These are phyloP conservation scores for Polychaeton citri DNA, from an alignment of 2,329 filamentous ascomycete genomes.

Conservation along the genomic window DNA sequence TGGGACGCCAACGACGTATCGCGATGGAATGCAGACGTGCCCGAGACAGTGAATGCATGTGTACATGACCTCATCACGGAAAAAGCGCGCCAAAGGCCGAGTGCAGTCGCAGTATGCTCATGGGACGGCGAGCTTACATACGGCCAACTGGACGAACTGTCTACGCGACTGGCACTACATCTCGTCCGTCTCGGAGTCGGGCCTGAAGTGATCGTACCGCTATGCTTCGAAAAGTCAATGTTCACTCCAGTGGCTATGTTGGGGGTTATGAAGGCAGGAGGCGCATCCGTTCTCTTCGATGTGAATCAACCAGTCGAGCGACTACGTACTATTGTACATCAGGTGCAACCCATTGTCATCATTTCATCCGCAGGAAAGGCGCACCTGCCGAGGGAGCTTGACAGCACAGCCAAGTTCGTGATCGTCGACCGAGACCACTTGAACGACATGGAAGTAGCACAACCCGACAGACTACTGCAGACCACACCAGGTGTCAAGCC, in stretches of 20 bases:
- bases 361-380: constrained; percentile 7
- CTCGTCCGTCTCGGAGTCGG: constrained; percentile 5
- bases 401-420: too few species aligned
- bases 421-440: background rate
- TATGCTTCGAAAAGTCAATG: constrained; percentile 26
- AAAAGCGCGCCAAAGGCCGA: too few species aligned
- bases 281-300: constrained; percentile 24
- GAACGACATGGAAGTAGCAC: background rate
- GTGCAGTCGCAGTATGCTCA: constrained; percentile 4
- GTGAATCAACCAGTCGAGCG: constrained; percentile 9
- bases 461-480: constrained; percentile 23
- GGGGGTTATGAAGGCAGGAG: constrained; percentile 25
- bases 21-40: too few species aligned
- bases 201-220: constrained; percentile 21
- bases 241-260: constrained; percentile 25
- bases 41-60: too few species aligned
- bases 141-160: constrained; percentile 8
- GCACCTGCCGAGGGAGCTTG: background rate
- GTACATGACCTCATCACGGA: too few species aligned
- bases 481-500: constrained; percentile 30
- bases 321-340: constrained; percentile 2
- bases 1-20: too few species aligned
- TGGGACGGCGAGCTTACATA: constrained; percentile 6
- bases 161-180: constrained; percentile 28
- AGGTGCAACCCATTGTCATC: constrained; percentile 1